These are phyloP conservation scores for Diphasiastrum complanatum DNA, from an alignment of 83 land plant genomes.

Conservation along the genomic window DNA sequence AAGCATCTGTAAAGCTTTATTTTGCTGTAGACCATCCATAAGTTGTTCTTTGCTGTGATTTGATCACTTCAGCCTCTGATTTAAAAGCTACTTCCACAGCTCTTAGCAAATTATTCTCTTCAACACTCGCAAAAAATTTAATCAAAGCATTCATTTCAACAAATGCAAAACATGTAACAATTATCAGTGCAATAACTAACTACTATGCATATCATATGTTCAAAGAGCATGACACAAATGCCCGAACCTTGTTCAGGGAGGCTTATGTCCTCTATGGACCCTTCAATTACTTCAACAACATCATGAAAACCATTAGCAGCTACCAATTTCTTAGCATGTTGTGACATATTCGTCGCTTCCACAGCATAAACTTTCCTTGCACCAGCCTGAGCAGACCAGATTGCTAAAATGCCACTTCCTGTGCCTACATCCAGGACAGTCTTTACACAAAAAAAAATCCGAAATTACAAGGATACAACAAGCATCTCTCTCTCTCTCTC, in stretches of 20 bases:
- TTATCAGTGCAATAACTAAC: no score
- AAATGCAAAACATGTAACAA: no score
- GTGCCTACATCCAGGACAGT: constrained; percentile 96
- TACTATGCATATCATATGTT: no score
- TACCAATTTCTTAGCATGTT: constrained; percentile 71
- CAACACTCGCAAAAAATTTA: no score
- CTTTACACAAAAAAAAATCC: constrained; percentile 30
- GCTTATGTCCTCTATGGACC: constrained; percentile 75
- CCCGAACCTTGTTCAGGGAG: constrained; percentile 98
- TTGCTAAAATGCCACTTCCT: constrained; percentile 95
- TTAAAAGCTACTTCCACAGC: no score
- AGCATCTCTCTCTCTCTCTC: neutral
- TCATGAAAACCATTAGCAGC: constrained; percentile 57
- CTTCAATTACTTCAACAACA: constrained; percentile 88
- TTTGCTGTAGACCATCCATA: no score
- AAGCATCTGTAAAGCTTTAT: no score
- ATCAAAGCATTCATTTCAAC: no score
- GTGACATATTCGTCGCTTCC: constrained; percentile 94
- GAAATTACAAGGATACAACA: neutral
- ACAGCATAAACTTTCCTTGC: constrained; percentile 96
- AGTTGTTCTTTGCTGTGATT: no score
- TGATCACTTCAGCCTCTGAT: no score
- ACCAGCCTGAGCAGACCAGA: constrained; percentile 98
- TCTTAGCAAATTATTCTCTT: no score
- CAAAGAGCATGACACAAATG: no score